A percentile compares a stretch with the other conserved stretches of the same genome.
Conservation (phyloP, 1,284 basidiomycete genomes). For the Inonotus hispidus region DNA sequence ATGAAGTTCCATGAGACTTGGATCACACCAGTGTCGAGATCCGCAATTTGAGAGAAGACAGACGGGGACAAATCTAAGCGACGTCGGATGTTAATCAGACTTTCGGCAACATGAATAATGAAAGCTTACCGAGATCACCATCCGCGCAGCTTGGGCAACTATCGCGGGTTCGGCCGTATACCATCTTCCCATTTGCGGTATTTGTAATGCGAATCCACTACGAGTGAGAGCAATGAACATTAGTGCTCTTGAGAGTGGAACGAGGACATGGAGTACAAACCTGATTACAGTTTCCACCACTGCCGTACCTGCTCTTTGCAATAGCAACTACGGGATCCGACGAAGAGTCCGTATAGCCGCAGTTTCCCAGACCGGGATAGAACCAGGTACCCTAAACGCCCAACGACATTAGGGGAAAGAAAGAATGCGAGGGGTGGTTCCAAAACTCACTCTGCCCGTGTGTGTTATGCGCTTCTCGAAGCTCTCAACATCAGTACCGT, state of each 20-base stretch:
- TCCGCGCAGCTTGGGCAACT: constrained; percentile 32
- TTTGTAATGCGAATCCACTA: constrained; percentile 26
- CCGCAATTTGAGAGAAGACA: constrained; percentile 19
- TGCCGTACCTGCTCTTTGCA: constrained; percentile 10
- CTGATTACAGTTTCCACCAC: constrained; percentile 19
- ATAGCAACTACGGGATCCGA: constrained; percentile 17
- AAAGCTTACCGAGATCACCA: constrained; percentile 30
- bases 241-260: background rate
- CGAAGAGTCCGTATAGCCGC: constrained; percentile 14
- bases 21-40: constrained; percentile 19
- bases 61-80: constrained; percentile 21
- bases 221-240: background rate
- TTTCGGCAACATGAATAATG: background rate
- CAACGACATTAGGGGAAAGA: background rate
- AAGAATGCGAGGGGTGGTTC: constrained; percentile 13
- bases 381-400: constrained; percentile 17
- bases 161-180: constrained; percentile 30
- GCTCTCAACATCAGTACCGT: constrained; percentile 23
- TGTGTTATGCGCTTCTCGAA: constrained; percentile 46
- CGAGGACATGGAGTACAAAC: background rate
- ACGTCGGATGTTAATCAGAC: background rate
- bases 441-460: constrained; percentile 40
- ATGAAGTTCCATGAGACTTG: constrained; percentile 21
- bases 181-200: constrained; percentile 29
- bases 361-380: constrained; percentile 17